Percentiles rank a stretch among this genome's conserved stretches.
phyloP scores from a whole-genome alignment of 768 basidiomycete genomes.

The Sutorius australiensis region DNA sequence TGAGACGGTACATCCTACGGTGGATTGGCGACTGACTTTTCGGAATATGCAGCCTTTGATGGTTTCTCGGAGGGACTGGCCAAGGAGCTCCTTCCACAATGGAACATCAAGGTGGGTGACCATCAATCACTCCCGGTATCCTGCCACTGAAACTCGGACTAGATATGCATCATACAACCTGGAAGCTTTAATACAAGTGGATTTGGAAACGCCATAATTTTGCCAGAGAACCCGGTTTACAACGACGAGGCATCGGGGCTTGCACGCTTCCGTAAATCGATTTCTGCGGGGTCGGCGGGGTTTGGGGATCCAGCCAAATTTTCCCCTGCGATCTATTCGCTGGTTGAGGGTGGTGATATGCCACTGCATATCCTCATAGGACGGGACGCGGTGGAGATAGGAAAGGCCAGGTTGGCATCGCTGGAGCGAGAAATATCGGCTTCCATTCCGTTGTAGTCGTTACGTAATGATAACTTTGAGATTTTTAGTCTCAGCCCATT shows the following conservation, averaged over 20 bases:
- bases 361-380: slow-evolving; percentile 14
- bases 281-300: not conserved
- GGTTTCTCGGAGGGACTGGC: slow-evolving; percentile 32
- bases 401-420: not conserved
- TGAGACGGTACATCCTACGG: not conserved
- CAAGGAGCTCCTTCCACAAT: slow-evolving; percentile 37
- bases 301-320: slow-evolving; percentile 13
- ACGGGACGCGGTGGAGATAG: slow-evolving; percentile 7
- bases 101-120: slow-evolving; percentile 35
- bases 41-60: slow-evolving; percentile 27
- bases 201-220: not conserved
- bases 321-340: slow-evolving; percentile 1
- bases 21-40: not conserved
- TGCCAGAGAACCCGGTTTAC: slow-evolving; percentile 12
- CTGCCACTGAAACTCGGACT: not conserved
- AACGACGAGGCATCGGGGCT: not conserved
- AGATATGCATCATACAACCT: slow-evolving; percentile 20
- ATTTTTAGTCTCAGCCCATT: not conserved
- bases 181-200: slow-evolving; percentile 16
- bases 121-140: not conserved
- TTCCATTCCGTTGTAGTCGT: no score
- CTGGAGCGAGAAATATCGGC: not conserved
- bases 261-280: not conserved
- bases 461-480: not conserved
- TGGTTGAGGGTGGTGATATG: slow-evolving; percentile 4